Percentiles rank a stretch among this genome's conserved stretches.
Conservation (phyloP, 306 rosid genomes). For the Trichosanthes cucumerina region DNA sequence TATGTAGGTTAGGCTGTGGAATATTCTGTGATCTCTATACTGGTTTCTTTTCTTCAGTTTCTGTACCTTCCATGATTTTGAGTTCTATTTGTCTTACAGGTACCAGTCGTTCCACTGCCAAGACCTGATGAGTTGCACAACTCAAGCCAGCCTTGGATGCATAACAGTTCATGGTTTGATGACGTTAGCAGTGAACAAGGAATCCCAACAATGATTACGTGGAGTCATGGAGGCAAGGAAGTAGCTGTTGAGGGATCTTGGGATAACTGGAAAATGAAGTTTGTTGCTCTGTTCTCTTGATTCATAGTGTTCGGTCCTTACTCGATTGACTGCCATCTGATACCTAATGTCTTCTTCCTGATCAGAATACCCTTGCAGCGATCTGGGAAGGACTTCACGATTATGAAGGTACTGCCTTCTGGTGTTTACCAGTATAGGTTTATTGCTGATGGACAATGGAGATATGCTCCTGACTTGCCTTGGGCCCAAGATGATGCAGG, state of each 20-base stretch:
- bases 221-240: conserved; percentile 81
- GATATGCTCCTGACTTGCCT: conserved; percentile 70
- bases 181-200: conserved; percentile 61
- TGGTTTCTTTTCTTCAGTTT: background rate
- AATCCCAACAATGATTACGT: conserved; percentile 92
- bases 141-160: conserved; percentile 68
- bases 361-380: conserved; percentile 73
- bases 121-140: conserved; percentile 79
- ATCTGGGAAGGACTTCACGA: conserved; percentile 92
- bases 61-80: background rate
- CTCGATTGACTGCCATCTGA: conserved; percentile 13
- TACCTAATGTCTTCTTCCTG: conserved; percentile 17
- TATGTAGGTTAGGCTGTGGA: background rate
- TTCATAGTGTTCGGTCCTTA: background rate
- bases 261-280: conserved; percentile 96
- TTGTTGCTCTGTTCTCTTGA: conserved; percentile 14
- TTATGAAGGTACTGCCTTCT: conserved; percentile 92
- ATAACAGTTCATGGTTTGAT: conserved; percentile 43
- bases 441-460: conserved; percentile 89
- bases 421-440: conserved; percentile 96
- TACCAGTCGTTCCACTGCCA: conserved; percentile 68
- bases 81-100: conserved; percentile 26
- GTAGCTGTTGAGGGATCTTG: conserved; percentile 94
- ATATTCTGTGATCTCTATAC: background rate
- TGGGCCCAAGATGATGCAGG: conserved; percentile 77